Evolutionary conservation across 352 stramenopile genomes (phyloP).

Genomic region (Pythium periplocum): DNA sequence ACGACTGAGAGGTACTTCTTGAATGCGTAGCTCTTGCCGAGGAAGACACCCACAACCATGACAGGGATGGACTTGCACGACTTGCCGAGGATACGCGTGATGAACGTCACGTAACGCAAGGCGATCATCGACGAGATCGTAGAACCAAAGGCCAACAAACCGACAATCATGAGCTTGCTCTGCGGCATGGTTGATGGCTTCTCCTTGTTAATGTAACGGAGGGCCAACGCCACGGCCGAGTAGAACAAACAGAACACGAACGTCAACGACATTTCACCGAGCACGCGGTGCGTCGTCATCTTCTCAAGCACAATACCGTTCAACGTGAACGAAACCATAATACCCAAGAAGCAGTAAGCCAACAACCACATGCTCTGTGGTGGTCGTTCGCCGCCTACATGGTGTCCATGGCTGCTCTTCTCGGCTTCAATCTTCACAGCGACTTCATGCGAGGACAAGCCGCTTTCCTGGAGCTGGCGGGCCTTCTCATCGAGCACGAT

Average conservation of each 20-base stretch:
- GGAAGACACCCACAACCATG: constrained; percentile 70
- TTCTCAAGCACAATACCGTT: constrained; percentile 81
- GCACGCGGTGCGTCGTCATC: constrained; percentile 76
- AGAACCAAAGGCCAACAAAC: constrained; percentile 66
- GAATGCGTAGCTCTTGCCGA: constrained; percentile 73
- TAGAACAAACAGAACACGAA: constrained; percentile 83
- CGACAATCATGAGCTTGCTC: constrained; percentile 56
- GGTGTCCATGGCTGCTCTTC: constrained; percentile 6
- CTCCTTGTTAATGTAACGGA: constrained; percentile 56
- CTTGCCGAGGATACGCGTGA: constrained; percentile 83
- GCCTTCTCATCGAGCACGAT: constrained; percentile 41
- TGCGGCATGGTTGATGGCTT: constrained; percentile 70
- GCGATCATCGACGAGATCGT: constrained; percentile 82
- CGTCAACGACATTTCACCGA: constrained; percentile 79
- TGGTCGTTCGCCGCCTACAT: constrained; percentile 8
- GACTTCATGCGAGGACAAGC: constrained; percentile 6
- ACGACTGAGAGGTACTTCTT: constrained; percentile 83
- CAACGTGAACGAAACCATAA: constrained; percentile 82
- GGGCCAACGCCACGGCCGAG: constrained; percentile 51
- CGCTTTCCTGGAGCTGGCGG: constrained; percentile 25
- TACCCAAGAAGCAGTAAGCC: constrained; percentile 72
- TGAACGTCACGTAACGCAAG: constrained; percentile 82
- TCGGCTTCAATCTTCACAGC: constrained; percentile 21
- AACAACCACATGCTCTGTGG: constrained; percentile 47
- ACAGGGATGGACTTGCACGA: constrained; percentile 86